Percentiles rank a stretch among this genome's conserved stretches.
These are phyloP conservation scores for Fomes fomentarius DNA, from an alignment of 1,284 basidiomycete genomes.

Conservation along the genomic window DNA sequence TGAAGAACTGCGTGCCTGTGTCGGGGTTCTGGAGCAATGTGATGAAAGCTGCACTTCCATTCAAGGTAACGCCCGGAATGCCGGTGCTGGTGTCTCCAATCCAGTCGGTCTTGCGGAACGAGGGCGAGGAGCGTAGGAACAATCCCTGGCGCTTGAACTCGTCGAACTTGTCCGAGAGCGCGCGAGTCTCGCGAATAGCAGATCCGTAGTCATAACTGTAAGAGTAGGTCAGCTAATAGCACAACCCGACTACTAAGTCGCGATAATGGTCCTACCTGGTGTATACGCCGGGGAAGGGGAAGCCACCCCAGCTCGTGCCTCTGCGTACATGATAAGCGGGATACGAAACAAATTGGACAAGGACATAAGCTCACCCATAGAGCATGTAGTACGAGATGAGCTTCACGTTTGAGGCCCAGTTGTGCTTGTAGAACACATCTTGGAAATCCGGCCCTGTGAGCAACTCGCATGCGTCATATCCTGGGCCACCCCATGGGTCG, in stretches of 20 bases:
- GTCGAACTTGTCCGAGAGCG: constrained; percentile 66
- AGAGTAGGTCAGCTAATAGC: neutral
- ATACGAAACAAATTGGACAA: neutral
- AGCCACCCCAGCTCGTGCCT: constrained; percentile 79
- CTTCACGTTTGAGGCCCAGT: constrained; percentile 80
- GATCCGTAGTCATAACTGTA: constrained; percentile 70
- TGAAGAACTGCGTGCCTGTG: constrained; percentile 65
- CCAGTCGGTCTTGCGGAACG: constrained; percentile 79
- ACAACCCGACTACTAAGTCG: neutral
- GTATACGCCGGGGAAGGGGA: constrained; percentile 71
- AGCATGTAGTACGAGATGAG: constrained; percentile 81
- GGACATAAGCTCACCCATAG: constrained; percentile 70
- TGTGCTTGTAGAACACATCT: constrained; percentile 73
- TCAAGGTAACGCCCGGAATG: constrained; percentile 46
- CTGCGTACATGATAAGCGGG: constrained; percentile 50
- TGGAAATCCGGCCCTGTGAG: constrained; percentile 74
- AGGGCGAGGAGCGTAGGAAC: constrained; percentile 74
- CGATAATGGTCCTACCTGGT: constrained; percentile 35
- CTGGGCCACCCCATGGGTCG: constrained; percentile 76
- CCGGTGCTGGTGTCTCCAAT: constrained; percentile 64
- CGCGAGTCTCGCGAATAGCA: constrained; percentile 67
- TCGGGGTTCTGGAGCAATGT: constrained; percentile 72
- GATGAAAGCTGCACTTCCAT: constrained; percentile 56
- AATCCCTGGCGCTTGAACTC: constrained; percentile 77
- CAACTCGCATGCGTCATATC: constrained; percentile 51